phyloP scores from a whole-genome alignment of 495 filamentous ascomycete species.

The Penicillium maclennaniae region DNA sequence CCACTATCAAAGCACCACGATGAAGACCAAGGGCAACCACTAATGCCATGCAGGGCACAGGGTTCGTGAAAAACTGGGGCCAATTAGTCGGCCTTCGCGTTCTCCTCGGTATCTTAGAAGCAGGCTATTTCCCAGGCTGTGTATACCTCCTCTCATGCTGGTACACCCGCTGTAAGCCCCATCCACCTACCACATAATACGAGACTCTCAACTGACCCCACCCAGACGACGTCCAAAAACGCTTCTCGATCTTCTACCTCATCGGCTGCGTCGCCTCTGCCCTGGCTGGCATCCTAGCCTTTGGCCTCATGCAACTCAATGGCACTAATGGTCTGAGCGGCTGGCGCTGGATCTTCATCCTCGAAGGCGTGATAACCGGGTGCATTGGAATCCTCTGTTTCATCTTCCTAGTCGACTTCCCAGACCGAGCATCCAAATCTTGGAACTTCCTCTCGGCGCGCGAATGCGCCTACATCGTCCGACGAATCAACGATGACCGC shows the following conservation, averaged over 20 bases:
- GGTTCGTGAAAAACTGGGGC: constrained; percentile 51
- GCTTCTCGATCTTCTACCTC: constrained; percentile 62
- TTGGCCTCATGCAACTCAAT: constrained; percentile 58
- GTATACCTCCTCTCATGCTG: constrained; percentile 61
- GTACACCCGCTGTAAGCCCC: constrained; percentile 54
- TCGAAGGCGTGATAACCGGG: constrained; percentile 52
- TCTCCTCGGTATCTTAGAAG: constrained; percentile 60
- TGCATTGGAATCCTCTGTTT: constrained; percentile 42
- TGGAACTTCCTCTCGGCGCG: constrained; percentile 49
- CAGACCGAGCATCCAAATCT: constrained; percentile 47
- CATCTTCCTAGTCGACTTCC: constrained; percentile 57
- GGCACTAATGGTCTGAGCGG: constrained; percentile 47
- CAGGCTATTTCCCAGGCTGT: constrained; percentile 59
- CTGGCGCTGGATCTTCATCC: constrained; percentile 65
- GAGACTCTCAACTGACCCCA: background rate
- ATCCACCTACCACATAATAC: background rate
- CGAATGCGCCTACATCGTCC: constrained; percentile 54
- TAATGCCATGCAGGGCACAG: constrained; percentile 44
- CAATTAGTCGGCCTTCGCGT: constrained; percentile 52
- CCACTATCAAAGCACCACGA: background rate
- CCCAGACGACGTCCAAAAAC: constrained; percentile 60
- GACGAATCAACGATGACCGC: constrained; percentile 56
- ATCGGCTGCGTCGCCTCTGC: constrained; percentile 60
- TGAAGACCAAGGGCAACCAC: background rate
- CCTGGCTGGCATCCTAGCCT: constrained; percentile 61